Base-by-base conservation (phyloP, 1,139 yeast species). In the Geotrichum fermentans region DNA sequence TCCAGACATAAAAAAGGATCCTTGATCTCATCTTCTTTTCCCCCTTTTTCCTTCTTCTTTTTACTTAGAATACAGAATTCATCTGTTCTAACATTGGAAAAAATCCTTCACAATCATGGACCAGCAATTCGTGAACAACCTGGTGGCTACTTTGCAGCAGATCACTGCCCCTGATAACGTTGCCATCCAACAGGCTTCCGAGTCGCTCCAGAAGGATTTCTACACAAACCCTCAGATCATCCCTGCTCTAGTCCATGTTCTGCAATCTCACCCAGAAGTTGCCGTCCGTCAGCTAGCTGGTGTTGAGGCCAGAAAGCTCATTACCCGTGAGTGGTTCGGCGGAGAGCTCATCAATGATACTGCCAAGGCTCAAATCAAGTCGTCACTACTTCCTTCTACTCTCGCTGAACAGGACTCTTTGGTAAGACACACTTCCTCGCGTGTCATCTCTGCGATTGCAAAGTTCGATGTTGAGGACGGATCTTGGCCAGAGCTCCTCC, bases 241-340 rank as follows among this genome's bases (percentile, higher is more conserved):
- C 52, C 94, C 96, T 26, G 82, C 95, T 8, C 74, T 90, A 64
- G 73, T 92, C 59, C 95, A 86, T 62, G 79, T 92, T 56, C 75
- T 88, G 63, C 92, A 85, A 68, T 74, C 75, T 58, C 78, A 81
- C 56, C 71, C 73, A 37, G 80, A 79, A 57, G 79, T 75, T 53
- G 80, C 81, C 59, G 67, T 85, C 58, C 71, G 77, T 38, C 96
- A 89, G 69, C 75, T 92, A 57, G 95, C 97, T 16, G 95, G 97
- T 55, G 96, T 92, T 53, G 98, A 92, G 70, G 90, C 90, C 40
- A 81, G 96, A 71, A 92, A 94, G 69, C 78, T 85, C 63, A 80
- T 88, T 45, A 63, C 76, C 47, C 73, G 76, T 56, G 81, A 80
- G 63, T 92, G 98, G 98, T 79, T 73, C 36, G 58, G 65, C 28